Percentiles rank a stretch among this genome's conserved stretches.
These are phyloP conservation scores for Tuber brumale DNA, from an alignment of 495 filamentous ascomycete species.

Conservation along the genomic window DNA sequence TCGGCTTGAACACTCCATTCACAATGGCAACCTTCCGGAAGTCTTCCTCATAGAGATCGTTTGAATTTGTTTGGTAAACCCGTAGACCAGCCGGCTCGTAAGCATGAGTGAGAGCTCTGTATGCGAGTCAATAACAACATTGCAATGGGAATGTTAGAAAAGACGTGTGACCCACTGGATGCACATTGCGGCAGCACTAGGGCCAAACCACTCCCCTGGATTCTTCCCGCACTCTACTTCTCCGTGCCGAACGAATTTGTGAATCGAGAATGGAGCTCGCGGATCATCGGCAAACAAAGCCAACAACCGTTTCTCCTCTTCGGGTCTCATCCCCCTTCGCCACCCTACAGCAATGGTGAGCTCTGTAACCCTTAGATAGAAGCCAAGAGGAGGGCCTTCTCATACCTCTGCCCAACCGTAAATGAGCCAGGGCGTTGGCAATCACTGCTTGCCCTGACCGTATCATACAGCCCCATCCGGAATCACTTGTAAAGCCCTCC, in stretches of 20 bases:
- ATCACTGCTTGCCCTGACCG: constrained; percentile 88
- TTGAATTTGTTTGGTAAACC: constrained; percentile 85
- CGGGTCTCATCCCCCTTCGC: constrained; percentile 56
- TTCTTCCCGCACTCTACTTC: constrained; percentile 84
- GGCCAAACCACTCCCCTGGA: constrained; percentile 98
- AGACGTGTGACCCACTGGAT: constrained; percentile 63
- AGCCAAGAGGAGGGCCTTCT: constrained; percentile 19
- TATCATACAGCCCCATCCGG: constrained; percentile 99
- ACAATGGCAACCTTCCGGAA: constrained; percentile 69
- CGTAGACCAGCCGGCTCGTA: constrained; percentile 54
- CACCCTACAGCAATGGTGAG: constrained; percentile 57
- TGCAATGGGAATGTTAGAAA: background rate
- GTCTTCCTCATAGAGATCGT: constrained; percentile 85
- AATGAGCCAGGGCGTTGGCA: constrained; percentile 69
- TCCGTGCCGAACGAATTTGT: constrained; percentile 85
- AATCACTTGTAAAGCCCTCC: constrained; percentile 83
- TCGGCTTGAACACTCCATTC: constrained; percentile 64
- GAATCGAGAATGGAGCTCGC: constrained; percentile 85
- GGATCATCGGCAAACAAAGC: constrained; percentile 83
- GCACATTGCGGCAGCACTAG: constrained; percentile 92
- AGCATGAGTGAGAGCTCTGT: constrained; percentile 64
- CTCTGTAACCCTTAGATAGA: background rate
- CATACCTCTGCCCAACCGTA: constrained; percentile 74
- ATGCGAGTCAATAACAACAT: constrained; percentile 6
- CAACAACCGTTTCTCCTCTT: constrained; percentile 66